Conservation (phyloP, 169 alveolate species). For the Cryptosporidium parvum region DNA sequence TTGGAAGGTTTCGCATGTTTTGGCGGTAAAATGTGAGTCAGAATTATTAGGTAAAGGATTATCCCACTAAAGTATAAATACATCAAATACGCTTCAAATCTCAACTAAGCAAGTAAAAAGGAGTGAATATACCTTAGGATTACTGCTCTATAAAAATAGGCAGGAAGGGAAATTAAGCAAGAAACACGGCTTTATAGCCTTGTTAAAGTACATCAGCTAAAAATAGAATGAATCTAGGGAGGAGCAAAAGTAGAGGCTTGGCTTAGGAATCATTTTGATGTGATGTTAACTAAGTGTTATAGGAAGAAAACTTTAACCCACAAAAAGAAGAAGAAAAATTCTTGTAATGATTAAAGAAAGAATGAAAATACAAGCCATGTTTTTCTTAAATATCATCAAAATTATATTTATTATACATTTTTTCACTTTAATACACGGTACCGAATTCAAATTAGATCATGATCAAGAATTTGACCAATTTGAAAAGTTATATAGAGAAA, state of each 20-base stretch:
- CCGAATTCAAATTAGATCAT: neutral
- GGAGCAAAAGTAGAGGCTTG: neutral
- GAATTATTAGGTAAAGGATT: neutral
- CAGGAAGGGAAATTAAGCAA: neutral
- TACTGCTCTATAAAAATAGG: neutral
- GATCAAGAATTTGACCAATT: neutral
- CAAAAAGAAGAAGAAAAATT: neutral
- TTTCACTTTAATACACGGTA: neutral
- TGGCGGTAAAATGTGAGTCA: conserved; percentile 30
- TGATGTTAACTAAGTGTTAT: neutral
- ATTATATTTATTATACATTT: neutral
- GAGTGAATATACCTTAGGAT: neutral
- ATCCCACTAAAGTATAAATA: too few species aligned
- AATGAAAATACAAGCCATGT: neutral
- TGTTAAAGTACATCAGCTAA: neutral
- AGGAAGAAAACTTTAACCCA: neutral
- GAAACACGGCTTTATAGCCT: too few species aligned
- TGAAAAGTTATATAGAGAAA: neutral
- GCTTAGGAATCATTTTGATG: neutral
- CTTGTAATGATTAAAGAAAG: neutral
- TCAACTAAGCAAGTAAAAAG: too few species aligned
- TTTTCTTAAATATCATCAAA: neutral
- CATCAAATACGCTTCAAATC: neutral
- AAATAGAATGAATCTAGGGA: neutral
- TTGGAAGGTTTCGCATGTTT: neutral